Evolutionary conservation across 108 stramenopile species (phyloP), one percentile per base, ranked within the genome.

Genomic region (Cyclotella cryptica): DNA sequence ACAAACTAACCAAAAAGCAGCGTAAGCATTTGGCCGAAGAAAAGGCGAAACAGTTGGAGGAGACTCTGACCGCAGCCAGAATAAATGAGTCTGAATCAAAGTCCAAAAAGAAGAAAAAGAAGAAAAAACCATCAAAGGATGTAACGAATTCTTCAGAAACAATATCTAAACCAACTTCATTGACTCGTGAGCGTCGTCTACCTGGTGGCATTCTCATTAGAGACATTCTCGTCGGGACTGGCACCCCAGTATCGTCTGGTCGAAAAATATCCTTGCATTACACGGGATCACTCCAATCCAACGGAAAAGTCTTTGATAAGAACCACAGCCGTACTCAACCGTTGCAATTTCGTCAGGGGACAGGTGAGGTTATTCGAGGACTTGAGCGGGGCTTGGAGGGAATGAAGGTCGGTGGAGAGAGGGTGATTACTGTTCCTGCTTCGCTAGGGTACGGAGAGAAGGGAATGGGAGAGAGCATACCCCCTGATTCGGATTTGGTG

Each of bases 341-440:
- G 19, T 76, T 85, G 24, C 69, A 72, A 52, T 88, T 90, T 52
- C 77, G 85, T 49, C 76, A 79, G 55, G 89, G 89, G 22, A 85
- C 84, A 7, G 85, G 85, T 29, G 73, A 75, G 42, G 87, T 88
- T 11, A 83, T 90, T 79, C 40, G 74, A 15, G 89, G 89, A 21
- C 65, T 90, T 70, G 89, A 90, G 45, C 47, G 84, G 22, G 89
- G 89, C 14, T 63, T 90, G 61, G 80, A 81, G 39, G 89, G 89
- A 29, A 90, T 90, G 89, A 84, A 57, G 51, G 86, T 67, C 13
- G 89, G 87, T 52, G 89, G 86, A 13, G 83, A 84, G 47, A 30
- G 89, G 22, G 24, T 74, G 1, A 86, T 90, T 60, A 80, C 66
- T 9, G 78, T 90, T 22, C 89, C 89, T 19, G 79, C 83, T 22